Evolutionary conservation across 768 basidiomycete species (phyloP).

Genomic region (Russula griseocarnosa): DNA sequence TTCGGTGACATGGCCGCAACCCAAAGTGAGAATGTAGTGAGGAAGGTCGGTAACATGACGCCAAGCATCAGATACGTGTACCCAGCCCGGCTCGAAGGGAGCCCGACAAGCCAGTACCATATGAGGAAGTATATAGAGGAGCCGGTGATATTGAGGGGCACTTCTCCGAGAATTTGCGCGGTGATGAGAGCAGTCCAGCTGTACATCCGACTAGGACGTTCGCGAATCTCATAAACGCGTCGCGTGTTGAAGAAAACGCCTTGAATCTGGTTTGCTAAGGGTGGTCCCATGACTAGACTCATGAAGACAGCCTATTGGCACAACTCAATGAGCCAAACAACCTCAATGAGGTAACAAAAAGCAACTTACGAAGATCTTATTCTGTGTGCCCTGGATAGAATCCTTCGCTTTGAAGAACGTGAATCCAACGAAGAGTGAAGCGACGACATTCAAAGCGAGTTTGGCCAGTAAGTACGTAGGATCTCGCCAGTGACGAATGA

Average conservation of each 20-base stretch:
- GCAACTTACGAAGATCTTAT: constrained; percentile 41
- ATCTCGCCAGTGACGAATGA: constrained; percentile 39
- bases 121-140: constrained; percentile 43
- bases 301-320: constrained; percentile 36
- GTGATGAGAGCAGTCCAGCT: constrained; percentile 39
- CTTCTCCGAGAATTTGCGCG: constrained; percentile 39
- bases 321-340: not conserved
- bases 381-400: constrained; percentile 41
- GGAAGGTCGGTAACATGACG: constrained; percentile 44
- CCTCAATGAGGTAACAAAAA: not conserved
- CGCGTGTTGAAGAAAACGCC: constrained; percentile 41
- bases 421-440: constrained; percentile 42
- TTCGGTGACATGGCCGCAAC: constrained; percentile 43
- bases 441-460: constrained; percentile 36
- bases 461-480: constrained; percentile 42
- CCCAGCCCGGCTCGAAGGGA: constrained; percentile 37
- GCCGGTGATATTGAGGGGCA: constrained; percentile 43
- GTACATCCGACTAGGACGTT: constrained; percentile 43
- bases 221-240: constrained; percentile 41
- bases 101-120: constrained; percentile 50
- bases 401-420: constrained; percentile 40
- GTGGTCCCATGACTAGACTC: constrained; percentile 35
- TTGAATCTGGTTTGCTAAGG: constrained; percentile 43
- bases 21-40: constrained; percentile 42
- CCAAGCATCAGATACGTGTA: constrained; percentile 41